Base-by-base conservation (phyloP, 352 stramenopile species). In the Pythium folliculosum region DNA sequence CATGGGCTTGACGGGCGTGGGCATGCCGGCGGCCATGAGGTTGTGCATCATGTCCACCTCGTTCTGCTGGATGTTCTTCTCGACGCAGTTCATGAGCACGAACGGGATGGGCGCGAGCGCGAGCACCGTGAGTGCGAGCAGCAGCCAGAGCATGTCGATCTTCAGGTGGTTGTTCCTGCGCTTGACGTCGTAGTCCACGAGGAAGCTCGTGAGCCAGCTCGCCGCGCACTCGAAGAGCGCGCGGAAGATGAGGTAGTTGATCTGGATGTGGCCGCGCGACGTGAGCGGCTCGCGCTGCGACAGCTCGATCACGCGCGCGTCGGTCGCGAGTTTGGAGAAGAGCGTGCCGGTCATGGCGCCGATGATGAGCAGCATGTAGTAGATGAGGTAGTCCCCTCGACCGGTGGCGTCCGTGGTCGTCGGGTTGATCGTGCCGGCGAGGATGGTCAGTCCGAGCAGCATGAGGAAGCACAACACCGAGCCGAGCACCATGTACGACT, bases 401-500 rank as follows among this genome's bases (percentile, higher is more conserved):
- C 66, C 45, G 21, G 78, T 75, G 0, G 52, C 43, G 23, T 79
- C 61, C 19, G 78, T 72, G 25, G 77, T 75, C 57, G 74, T 65
- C 2, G 70, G 77, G 47, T 81, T 78, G 44, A 84, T 83, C 60
- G 84, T 69, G 60, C 82, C 77, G 35, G 78, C 76, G 37, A 94
- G 69, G 1, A 77, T 75, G 35, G 74, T 67, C 51, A 82, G 76
- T 25, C 53, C 53, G 7, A 78, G 19, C 16, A 80, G 80, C 67
- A 81, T 84, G 49, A 77, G 35, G 50, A 90, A 86, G 52, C 75
- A 85, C 17, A 93, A 19, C 27, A 80, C 19, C 23, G 71, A 81
- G 55, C 92, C 92, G 13, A 90, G 72, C 30, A 95, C 81, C 77
- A 97, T 97, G 75, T 98, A 97, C 21, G 90, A 91, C 77, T 97